A percentile compares a stretch with the other conserved stretches of the same genome.
phyloP scores from a whole-genome alignment of 108 stramenopile genomes.

The Cyclostephanos invisitatus region DNA sequence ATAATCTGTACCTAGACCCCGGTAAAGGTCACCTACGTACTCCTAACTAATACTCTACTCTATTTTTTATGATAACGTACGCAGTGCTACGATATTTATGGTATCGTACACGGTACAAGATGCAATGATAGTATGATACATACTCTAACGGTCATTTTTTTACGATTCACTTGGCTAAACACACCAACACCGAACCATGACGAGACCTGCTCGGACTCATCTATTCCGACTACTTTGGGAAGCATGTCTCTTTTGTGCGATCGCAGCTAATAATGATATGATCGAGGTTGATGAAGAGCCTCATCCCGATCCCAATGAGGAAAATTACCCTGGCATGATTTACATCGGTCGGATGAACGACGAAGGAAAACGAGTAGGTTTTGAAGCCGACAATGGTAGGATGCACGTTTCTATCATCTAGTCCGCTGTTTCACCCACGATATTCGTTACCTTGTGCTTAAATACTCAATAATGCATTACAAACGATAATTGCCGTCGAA shows the following conservation, averaged over 20 bases:
- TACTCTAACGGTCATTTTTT: too few species aligned
- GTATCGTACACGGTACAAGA: too few species aligned
- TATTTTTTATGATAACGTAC: too few species aligned
- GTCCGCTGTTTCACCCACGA: neutral
- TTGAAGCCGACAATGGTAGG: constrained; percentile 34
- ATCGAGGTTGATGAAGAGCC: constrained; percentile 57
- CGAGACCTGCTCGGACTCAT: constrained; percentile 1
- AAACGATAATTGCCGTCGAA: constrained; percentile 29
- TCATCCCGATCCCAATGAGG: constrained; percentile 86
- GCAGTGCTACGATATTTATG: too few species aligned
- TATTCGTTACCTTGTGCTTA: neutral
- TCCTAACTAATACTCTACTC: too few species aligned
- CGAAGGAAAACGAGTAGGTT: constrained; percentile 38
- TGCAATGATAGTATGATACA: too few species aligned
- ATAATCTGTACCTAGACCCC: too few species aligned
- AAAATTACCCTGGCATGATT: constrained; percentile 76
- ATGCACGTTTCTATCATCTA: constrained; percentile 8
- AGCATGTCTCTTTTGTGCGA: constrained; percentile 11
- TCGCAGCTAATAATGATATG: constrained; percentile 31
- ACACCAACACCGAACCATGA: neutral
- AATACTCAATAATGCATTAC: constrained; percentile 19
- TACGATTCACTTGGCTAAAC: too few species aligned
- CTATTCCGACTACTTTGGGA: constrained; percentile 1
- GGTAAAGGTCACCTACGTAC: too few species aligned
- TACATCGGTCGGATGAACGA: constrained; percentile 55